These are phyloP conservation scores for Glaciozyma martinii DNA, from an alignment of 768 basidiomycete species.

Conservation along the genomic window DNA sequence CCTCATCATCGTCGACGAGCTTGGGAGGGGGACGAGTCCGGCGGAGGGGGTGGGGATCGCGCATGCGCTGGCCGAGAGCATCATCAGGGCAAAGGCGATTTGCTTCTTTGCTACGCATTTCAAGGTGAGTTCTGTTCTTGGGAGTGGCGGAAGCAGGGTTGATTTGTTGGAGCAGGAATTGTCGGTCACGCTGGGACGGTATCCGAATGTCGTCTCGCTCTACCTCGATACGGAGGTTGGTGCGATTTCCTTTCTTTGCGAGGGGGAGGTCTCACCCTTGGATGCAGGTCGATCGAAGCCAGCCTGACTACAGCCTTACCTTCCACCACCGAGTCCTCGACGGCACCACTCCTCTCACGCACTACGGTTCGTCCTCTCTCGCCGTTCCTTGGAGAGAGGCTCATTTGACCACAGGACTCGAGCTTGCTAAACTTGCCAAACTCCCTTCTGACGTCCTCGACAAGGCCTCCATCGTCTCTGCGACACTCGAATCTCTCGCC, in stretches of 20 bases:
- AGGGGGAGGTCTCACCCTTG: background rate
- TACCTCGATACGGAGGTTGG: slow-evolving; percentile 29
- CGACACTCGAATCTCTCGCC: background rate
- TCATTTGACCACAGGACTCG: slow-evolving; percentile 53
- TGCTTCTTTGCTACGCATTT: slow-evolving; percentile 82
- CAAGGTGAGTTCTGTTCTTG: slow-evolving; percentile 11
- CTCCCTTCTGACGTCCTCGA: slow-evolving; percentile 61
- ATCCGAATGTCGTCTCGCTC: slow-evolving; percentile 65
- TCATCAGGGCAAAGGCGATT: slow-evolving; percentile 62
- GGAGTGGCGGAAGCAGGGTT: slow-evolving; percentile 39
- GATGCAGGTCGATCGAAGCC: slow-evolving; percentile 18
- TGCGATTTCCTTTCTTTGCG: background rate
- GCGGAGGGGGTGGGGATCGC: slow-evolving; percentile 53
- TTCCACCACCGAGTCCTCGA: slow-evolving; percentile 40
- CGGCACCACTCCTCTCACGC: slow-evolving; percentile 34
- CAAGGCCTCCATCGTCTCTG: slow-evolving; percentile 15
- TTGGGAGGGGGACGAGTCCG: slow-evolving; percentile 77
- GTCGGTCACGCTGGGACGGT: slow-evolving; percentile 59
- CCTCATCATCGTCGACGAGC: slow-evolving; percentile 82
- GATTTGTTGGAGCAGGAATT: slow-evolving; percentile 59
- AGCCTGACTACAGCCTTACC: slow-evolving; percentile 34
- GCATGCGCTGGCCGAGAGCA: slow-evolving; percentile 42
- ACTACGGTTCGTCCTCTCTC: slow-evolving; percentile 36
- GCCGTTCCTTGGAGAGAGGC: background rate
- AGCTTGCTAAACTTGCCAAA: slow-evolving; percentile 79